Conservation (phyloP, 306 rosid species). For the Trifolium fragiferum region DNA sequence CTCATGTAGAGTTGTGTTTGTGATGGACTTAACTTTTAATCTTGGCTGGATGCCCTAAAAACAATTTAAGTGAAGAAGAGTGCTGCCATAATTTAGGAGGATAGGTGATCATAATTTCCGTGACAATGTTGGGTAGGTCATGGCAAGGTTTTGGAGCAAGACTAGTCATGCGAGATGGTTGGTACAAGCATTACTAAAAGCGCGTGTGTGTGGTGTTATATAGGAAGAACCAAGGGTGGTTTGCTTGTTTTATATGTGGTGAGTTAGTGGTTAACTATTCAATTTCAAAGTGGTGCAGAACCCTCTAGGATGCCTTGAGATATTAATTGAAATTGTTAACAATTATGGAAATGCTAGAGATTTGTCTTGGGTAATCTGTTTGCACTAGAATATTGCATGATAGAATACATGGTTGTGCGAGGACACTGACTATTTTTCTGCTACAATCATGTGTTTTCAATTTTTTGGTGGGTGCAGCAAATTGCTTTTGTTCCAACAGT, state of each 20-base stretch:
- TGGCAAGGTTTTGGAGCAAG: background rate
- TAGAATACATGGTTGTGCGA: too few relatives aligned
- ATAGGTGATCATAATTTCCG: background rate
- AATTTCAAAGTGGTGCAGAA: background rate
- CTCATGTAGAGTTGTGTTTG: background rate
- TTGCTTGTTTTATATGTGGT: background rate
- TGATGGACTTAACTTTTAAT: background rate
- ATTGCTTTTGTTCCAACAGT: too few relatives aligned
- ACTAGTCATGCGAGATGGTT: background rate
- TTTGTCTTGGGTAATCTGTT: too few relatives aligned
- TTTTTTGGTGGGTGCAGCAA: too few relatives aligned
- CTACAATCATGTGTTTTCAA: too few relatives aligned
- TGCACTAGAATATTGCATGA: too few relatives aligned
- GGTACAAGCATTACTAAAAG: background rate
- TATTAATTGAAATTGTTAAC: too few relatives aligned
- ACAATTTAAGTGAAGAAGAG: background rate
- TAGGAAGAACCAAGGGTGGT: background rate
- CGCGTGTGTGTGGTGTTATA: background rate
- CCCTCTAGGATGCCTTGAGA: background rate
- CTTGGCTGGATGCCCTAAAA: background rate
- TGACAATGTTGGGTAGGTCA: background rate
- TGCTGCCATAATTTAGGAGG: background rate
- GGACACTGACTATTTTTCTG: too few relatives aligned
- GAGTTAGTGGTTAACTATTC: background rate
- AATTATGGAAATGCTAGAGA: too few relatives aligned